Conservation (phyloP, 2,329 filamentous ascomycete species). For the Tothia fuscella region DNA sequence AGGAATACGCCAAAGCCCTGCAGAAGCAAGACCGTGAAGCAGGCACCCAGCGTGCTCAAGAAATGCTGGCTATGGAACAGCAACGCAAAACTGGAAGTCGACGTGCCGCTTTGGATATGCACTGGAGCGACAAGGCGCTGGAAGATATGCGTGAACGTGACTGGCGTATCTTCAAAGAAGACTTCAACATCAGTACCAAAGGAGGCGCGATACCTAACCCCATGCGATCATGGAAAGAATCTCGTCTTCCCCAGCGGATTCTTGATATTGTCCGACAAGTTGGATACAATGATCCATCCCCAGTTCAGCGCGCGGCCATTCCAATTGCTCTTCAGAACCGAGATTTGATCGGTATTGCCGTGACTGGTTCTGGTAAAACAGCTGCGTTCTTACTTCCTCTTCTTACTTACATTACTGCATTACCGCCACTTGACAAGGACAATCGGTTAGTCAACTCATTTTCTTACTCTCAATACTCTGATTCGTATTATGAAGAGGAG, state of each 20-base stretch:
- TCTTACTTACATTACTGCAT: conserved; percentile 84
- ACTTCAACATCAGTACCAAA: conserved; percentile 93
- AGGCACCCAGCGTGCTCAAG: conserved; percentile 62
- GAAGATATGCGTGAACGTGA: conserved; percentile 94
- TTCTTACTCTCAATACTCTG: too few relatives aligned
- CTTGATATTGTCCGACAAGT: conserved; percentile 73
- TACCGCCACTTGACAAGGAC: conserved; percentile 71
- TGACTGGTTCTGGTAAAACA: conserved; percentile 97
- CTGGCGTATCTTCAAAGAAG: conserved; percentile 99
- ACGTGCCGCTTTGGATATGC: conserved; percentile 70
- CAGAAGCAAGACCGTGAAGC: conserved; percentile 64
- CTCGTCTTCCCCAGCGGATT: conserved; percentile 61
- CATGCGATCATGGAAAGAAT: conserved; percentile 91
- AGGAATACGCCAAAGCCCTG: conserved; percentile 54
- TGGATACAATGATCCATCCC: conserved; percentile 82
- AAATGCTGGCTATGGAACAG: conserved; percentile 76
- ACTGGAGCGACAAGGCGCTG: conserved; percentile 90
- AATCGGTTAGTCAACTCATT: not conserved
- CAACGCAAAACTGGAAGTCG: conserved; percentile 59
- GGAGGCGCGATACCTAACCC: conserved; percentile 86
- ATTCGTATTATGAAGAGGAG: too few relatives aligned
- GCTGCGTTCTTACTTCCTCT: conserved; percentile 87
- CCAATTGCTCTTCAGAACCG: conserved; percentile 86
- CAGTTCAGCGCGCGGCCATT: conserved; percentile 89
- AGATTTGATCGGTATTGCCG: conserved; percentile 95